Evolutionary conservation across 805 yeast genomes (phyloP).

Genomic region (Diddensiella transvaalensis): DNA sequence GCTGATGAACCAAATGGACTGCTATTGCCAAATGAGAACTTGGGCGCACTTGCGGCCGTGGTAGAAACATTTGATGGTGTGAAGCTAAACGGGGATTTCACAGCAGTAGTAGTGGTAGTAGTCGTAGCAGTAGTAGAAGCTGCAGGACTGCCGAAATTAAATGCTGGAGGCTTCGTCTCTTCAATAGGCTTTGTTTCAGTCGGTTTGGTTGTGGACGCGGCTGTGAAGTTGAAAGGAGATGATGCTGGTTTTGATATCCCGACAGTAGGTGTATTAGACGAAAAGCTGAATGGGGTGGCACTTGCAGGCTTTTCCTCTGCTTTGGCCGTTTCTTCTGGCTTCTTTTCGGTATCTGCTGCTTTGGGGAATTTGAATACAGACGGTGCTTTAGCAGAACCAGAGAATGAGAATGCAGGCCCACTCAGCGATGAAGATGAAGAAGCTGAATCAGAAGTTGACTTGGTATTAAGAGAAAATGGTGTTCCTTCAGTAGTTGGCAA

Average conservation of each 20-base stretch:
- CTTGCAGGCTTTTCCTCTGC: not conserved
- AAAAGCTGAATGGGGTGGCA: not conserved
- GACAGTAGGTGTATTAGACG: not conserved
- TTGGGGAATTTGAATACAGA: conserved; percentile 13
- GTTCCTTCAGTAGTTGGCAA: conserved; percentile 49
- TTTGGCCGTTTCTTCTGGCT: not conserved
- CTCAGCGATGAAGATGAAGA: conserved; percentile 25
- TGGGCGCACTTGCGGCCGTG: no score
- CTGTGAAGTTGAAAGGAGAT: not conserved
- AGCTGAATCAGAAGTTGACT: no score
- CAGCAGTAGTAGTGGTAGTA: no score
- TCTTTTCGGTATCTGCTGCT: not conserved
- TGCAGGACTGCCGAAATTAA: not conserved
- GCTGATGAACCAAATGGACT: no score
- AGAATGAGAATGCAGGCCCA: conserved; percentile 35
- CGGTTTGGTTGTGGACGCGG: not conserved
- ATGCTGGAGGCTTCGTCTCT: not conserved
- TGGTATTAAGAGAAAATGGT: conserved; percentile 43
- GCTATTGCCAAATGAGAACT: no score
- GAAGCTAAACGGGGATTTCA: no score
- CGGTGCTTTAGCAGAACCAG: conserved; percentile 13
- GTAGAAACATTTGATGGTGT: no score
- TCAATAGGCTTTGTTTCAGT: conserved; percentile 15
- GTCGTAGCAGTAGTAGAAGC: no score
- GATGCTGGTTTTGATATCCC: no score